These are phyloP conservation scores for Colletotrichum sp. DNA, from an alignment of 2,329 filamentous ascomycete genomes.

Conservation along the genomic window DNA sequence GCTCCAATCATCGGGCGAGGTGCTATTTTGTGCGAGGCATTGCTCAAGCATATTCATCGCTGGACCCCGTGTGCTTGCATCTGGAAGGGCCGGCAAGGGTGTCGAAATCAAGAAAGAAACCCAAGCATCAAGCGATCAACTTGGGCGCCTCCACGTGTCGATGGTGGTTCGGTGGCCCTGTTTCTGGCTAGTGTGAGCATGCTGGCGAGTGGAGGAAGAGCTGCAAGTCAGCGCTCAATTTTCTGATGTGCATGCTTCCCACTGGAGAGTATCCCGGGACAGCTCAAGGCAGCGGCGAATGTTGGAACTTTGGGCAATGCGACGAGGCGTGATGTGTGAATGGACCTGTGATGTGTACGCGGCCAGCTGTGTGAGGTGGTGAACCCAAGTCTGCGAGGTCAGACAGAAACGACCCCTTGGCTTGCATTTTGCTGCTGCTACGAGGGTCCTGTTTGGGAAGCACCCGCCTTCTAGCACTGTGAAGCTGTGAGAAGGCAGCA, in stretches of 20 bases:
- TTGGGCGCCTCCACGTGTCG: conserved; percentile 18
- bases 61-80: not conserved
- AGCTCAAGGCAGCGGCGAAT: not conserved
- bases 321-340: not conserved
- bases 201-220: not conserved
- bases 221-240: conserved; percentile 2
- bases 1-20: not conserved
- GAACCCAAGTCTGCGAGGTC: not conserved
- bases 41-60: not conserved
- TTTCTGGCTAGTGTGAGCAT: not conserved
- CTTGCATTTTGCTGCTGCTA: not conserved
- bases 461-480: not conserved
- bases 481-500: not conserved
- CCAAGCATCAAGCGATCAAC: conserved; percentile 14
- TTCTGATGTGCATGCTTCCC: not conserved
- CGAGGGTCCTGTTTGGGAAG: not conserved
- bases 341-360: not conserved
- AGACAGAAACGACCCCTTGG: not conserved
- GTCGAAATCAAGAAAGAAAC: not conserved
- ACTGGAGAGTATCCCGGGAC: not conserved
- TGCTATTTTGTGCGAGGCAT: conserved; percentile 10
- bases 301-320: not conserved
- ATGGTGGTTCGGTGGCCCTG: not conserved
- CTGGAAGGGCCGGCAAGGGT: not conserved
- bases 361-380: not conserved